Conservation (phyloP, 108 stramenopile species). For the Chaetoceros muelleri region DNA sequence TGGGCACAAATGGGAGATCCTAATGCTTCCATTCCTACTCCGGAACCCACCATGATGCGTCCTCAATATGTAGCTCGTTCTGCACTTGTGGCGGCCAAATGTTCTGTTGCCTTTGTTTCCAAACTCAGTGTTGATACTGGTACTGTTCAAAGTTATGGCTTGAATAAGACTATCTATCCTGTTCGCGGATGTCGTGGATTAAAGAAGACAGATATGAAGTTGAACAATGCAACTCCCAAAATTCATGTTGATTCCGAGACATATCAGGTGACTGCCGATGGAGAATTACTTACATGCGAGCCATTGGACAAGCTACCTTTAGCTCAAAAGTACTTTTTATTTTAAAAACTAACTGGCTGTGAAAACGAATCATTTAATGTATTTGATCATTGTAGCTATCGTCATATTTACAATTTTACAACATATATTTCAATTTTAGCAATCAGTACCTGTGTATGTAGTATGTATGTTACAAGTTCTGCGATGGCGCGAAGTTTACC, state of each 20-base stretch:
- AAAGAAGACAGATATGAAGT: slow-evolving; percentile 89
- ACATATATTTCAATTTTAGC: too few species aligned
- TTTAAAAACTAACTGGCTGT: slow-evolving; percentile 47
- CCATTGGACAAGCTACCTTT: slow-evolving; percentile 79
- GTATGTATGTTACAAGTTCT: too few species aligned
- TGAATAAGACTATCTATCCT: slow-evolving; percentile 67
- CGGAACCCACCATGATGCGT: slow-evolving; percentile 94
- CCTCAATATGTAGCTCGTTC: slow-evolving; percentile 90
- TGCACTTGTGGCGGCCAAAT: slow-evolving; percentile 36
- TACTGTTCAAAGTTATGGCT: slow-evolving; percentile 40
- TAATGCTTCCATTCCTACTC: slow-evolving; percentile 94
- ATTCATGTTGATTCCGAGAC: slow-evolving; percentile 94
- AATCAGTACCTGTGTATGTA: too few species aligned
- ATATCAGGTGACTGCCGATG: slow-evolving; percentile 90
- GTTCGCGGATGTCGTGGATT: slow-evolving; percentile 70
- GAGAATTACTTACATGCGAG: slow-evolving; percentile 82
- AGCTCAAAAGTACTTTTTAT: slow-evolving; percentile 89
- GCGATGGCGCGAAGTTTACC: too few species aligned
- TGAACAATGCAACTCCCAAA: slow-evolving; percentile 83
- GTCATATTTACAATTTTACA: too few species aligned
- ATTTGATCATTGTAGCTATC: too few species aligned
- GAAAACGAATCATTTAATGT: too few species aligned
- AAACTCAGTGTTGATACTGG: slow-evolving; percentile 49
- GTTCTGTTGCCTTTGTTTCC: slow-evolving; percentile 81
- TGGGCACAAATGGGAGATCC: slow-evolving; percentile 98